Base-by-base conservation (phyloP, 192 early-diverging fungal species). In the Obelidium mucronatum region DNA sequence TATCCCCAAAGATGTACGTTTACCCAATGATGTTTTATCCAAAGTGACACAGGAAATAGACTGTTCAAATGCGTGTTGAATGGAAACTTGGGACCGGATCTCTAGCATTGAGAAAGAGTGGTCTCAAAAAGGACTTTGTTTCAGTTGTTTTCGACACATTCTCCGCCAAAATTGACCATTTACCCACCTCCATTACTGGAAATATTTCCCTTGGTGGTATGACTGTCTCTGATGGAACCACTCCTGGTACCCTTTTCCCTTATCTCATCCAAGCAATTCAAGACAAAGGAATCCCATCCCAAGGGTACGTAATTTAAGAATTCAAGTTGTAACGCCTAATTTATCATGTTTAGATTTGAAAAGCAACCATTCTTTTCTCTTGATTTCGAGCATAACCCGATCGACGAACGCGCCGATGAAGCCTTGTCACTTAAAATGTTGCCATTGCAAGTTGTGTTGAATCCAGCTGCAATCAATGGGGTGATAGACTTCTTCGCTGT, bases 331-430 rank as follows among this genome's bases (percentile, higher is more conserved):
- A 69, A 6, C 56, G 5, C 19, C 51, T 19, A 51, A 15, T 44
- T 48, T 51, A 30, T 68, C 26, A 58, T 19, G 35, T 69, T 48
- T 33, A 72, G 69, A 31, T 72, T 35, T 54, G 69, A 72, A 35
- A 72, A 72, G 37, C 65, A 67, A 34, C 74, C 82, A 1, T 96
- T 96, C 76, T 95, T 96, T 75, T 79, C 80, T 4, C 74, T 94
- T 24, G 83, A 81, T 11, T 93, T 95, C 82, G 96, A 98, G 72
- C 87, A 94, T 62, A 92, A 94, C 34, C 97, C 97, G 2, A 77
- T 96, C n/a, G 96, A 98, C 78, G 86, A 82, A 26, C 90, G 94
- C 42, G 96, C 95, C 0, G 95, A 97, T 76, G 92, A 94, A 64
- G 93, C 91, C 1, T 66, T 99, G 6, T 85, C 89, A 13, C 82